A percentile compares a stretch with the other conserved stretches of the same genome.
Evolutionary conservation across 2,329 filamentous ascomycete genomes (phyloP).

Genomic region (Pseudocercospora cruenta): DNA sequence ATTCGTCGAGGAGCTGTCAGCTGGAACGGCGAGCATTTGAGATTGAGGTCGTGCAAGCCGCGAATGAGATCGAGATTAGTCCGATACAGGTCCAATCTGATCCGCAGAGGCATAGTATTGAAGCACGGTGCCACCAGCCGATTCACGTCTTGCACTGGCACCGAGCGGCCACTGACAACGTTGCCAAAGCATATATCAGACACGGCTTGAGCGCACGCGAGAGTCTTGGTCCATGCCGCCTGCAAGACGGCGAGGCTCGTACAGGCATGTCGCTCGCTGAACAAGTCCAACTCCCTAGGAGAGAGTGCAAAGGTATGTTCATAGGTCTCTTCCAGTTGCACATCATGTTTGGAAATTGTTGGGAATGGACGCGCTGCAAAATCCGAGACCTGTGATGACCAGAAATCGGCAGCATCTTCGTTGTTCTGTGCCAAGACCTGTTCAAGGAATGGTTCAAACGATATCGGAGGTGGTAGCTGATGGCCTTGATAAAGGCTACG

Average conservation of each 20-base stretch:
- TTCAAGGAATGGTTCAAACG: constrained; percentile 67
- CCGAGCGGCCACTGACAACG: constrained; percentile 75
- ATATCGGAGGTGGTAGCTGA: constrained; percentile 53
- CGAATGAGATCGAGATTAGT: constrained; percentile 63
- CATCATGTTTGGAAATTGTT: constrained; percentile 16
- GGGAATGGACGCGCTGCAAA: constrained; percentile 54
- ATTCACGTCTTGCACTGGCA: constrained; percentile 68
- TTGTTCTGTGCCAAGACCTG: constrained; percentile 58
- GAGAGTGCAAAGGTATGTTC: constrained; percentile 11
- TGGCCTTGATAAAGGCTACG: constrained; percentile 57
- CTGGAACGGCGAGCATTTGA: constrained; percentile 68
- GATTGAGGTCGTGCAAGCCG: constrained; percentile 64
- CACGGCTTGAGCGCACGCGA: constrained; percentile 60
- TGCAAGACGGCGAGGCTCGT: constrained; percentile 70
- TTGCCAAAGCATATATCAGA: constrained; percentile 84
- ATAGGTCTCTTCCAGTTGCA: constrained; percentile 10
- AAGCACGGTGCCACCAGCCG: constrained; percentile 85
- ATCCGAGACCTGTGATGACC: constrained; percentile 60
- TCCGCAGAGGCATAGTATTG: constrained; percentile 78
- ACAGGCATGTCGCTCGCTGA: constrained; percentile 57
- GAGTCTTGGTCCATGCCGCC: constrained; percentile 69
- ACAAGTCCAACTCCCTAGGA: constrained; percentile 49
- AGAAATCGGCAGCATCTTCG: constrained; percentile 64
- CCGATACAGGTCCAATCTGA: constrained; percentile 53
- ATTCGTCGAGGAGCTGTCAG: constrained; percentile 75